These are phyloP conservation scores for Kazachstania sp. DNA, from an alignment of 1,139 yeast genomes.

Conservation along the genomic window DNA sequence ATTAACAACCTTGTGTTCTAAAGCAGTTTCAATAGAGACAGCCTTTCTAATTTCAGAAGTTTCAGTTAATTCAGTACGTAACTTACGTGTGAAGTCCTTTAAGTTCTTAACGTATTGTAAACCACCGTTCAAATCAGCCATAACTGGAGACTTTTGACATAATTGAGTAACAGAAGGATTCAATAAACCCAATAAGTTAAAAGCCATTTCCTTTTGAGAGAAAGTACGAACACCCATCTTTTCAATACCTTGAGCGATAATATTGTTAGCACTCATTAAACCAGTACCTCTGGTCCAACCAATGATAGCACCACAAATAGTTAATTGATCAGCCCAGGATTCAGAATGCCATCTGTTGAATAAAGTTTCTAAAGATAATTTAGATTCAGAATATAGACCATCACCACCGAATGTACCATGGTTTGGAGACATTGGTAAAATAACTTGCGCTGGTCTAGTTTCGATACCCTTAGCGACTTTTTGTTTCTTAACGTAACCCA, in stretches of 20 bases:
- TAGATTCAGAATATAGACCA: conserved; percentile 96
- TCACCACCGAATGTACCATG: conserved; percentile 98
- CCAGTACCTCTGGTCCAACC: conserved; percentile 99
- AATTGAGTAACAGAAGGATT: conserved; percentile 77
- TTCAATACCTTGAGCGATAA: conserved; percentile 96
- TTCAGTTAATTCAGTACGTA: conserved; percentile 75
- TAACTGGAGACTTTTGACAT: conserved; percentile 88
- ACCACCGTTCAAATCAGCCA: conserved; percentile 99
- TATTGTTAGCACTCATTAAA: conserved; percentile 93
- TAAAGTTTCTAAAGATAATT: conserved; percentile 86
- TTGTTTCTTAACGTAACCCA: conserved; percentile 82
- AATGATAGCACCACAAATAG: conserved; percentile 94
- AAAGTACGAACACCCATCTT: conserved; percentile 93
- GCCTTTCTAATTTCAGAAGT: conserved; percentile 92
- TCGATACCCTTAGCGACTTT: conserved; percentile 67
- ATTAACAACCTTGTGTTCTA: conserved; percentile 85
- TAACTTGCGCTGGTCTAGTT: conserved; percentile 97
- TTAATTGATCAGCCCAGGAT: conserved; percentile 90
- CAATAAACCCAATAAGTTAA: conserved; percentile 89
- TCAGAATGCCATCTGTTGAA: conserved; percentile 99
- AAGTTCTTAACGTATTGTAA: conserved; percentile 87
- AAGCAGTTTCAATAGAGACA: conserved; percentile 84
- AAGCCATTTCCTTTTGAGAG: conserved; percentile 98
- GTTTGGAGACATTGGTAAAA: conserved; percentile 93
- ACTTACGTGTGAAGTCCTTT: conserved; percentile 74